Evolutionary conservation across 2,329 filamentous ascomycete species (phyloP), one percentile per base, ranked within the genome.

Genomic region (Diaporthe australafricana): DNA sequence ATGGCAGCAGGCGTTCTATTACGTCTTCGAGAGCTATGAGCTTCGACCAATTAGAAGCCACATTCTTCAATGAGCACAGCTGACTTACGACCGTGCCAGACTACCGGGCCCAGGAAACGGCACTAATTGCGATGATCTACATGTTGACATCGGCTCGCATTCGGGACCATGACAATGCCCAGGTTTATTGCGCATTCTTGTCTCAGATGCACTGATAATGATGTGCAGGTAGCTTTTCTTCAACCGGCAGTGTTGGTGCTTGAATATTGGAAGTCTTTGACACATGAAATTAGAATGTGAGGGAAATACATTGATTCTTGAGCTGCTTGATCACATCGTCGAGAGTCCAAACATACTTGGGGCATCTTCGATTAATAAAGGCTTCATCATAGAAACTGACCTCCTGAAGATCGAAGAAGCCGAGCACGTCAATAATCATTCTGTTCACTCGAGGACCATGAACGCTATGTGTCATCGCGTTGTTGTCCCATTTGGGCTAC

Each of bases 1-100:
- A 68, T 68, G 48, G 47, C 6, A 52, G 30, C 32, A 16, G 48
- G 16, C 17, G 42, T 56, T 56, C 47, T 48, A 53, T 68, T 30
- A 53, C 45, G 48, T 42, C 48, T 53, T 20, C 3, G 25, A 32
- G 27, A 48, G 32, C 38, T 38, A 45, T 1, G n/a, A 65, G 45
- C 45, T 65, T 38, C 17, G 45, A 25, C 60, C 60, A 65, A 65
- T 65, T 42, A n/a, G 14, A 11, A 65, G 42, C 60, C 47, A 2
- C 11, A 20, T 35, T 5, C 38, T 14, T 20, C 8, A n/a, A 1
- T 14, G 27, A 47, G 57, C 40, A 16, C 20, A 8, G 22, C 40
- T 32, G 25, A 30, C 60, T 50, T 35, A 35, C 5, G 32, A 35
- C 32, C 9, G 9, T 35, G 5, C 32, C 32, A 35, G 5, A 35